Base-by-base conservation (phyloP, 169 alveolate species). In the Pseudocohnilembus persalinus region DNA sequence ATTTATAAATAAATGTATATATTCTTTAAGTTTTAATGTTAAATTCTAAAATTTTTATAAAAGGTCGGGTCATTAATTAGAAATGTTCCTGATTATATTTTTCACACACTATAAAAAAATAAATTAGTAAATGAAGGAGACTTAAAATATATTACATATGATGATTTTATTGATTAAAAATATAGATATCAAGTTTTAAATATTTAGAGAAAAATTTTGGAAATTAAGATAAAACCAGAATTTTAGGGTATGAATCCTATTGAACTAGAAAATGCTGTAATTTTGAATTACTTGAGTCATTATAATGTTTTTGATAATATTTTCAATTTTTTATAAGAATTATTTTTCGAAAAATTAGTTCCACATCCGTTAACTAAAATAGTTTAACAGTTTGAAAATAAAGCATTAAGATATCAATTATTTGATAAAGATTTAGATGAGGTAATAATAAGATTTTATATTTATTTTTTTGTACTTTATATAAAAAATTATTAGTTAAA, bases 241-340 rank as follows among this genome's bases (percentile, higher is more conserved):
- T 32, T 28, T 16, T 35, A 80, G 74, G 72, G 64, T 20, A 80
- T 49, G 76, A 30, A 29, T 24, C 74, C 77, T 30, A 28, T 73
- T 31, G 90, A 86, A 29, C 74, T 86, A 26, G 90, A 86, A 81
- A 85, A 80, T 80, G 68, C 64, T n/a, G 34, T 81, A 25, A 81
- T 86, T 16, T 65, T 86, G 27, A 29, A 73, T 30, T 86, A 80
- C 75, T 65, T 86, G 32, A 81, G 80, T 80, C 80, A 74, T 49
- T 86, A 86, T 64, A 82, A 86, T 63, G 74, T 86, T n/a, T 86
- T 73, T 75, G 90, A 86, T 81, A 86, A 80, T 80, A 74, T 86
- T 24, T 86, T 79, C 31, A 27, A 49, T 4, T 73, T 86, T 31
- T 74, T 86, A 49, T 74, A 85, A 64, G 87, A 86, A 29, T 30